Evolutionary conservation across 2,329 filamentous ascomycete species (phyloP).

Genomic region (Ceratocystis destructans): DNA sequence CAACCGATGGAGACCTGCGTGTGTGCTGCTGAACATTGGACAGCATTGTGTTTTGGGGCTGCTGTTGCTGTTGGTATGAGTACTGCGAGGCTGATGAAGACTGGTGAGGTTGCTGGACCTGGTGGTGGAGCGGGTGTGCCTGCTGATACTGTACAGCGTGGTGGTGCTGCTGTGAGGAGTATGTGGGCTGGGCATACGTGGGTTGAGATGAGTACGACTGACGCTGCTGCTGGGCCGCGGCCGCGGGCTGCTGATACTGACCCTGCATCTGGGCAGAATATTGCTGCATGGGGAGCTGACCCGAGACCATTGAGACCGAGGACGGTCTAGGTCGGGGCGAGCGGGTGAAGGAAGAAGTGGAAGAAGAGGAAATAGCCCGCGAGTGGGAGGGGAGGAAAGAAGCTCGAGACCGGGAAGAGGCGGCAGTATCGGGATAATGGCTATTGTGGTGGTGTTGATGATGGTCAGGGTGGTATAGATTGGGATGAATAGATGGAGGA

Average conservation of each 20-base stretch:
- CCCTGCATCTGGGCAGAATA: conserved; percentile 9
- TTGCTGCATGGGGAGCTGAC: conserved; percentile 15
- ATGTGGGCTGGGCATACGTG: conserved; percentile 7
- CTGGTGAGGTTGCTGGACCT: conserved; percentile 5
- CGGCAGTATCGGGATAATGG: conserved; percentile 4
- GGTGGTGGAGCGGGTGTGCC: conserved; percentile 11
- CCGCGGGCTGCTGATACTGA: conserved; percentile 14
- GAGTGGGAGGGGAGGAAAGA: conserved; percentile 22
- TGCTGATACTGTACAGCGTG: conserved; percentile 9
- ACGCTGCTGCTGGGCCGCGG: background rate
- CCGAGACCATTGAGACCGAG: conserved; percentile 14
- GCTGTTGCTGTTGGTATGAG: conserved; percentile 23
- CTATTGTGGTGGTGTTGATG: conserved; percentile 8
- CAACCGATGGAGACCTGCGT: conserved; percentile 49
- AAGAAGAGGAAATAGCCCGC: conserved; percentile 43
- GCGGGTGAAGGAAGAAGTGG: conserved; percentile 31
- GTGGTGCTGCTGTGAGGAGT: conserved; percentile 17
- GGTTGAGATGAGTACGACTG: conserved; percentile 14
- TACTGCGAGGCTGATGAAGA: background rate
- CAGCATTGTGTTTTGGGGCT: conserved; percentile 23
- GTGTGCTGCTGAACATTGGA: conserved; percentile 28
- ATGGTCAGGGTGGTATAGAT: conserved; percentile 4
- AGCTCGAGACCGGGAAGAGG: background rate
- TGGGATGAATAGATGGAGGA: conserved; percentile 9
- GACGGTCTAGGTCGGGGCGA: conserved; percentile 9